A percentile compares a stretch with the other conserved stretches of the same genome.
phyloP scores from a whole-genome alignment of 2,329 filamentous ascomycete species.

The Dothideomycetidae sp. region DNA sequence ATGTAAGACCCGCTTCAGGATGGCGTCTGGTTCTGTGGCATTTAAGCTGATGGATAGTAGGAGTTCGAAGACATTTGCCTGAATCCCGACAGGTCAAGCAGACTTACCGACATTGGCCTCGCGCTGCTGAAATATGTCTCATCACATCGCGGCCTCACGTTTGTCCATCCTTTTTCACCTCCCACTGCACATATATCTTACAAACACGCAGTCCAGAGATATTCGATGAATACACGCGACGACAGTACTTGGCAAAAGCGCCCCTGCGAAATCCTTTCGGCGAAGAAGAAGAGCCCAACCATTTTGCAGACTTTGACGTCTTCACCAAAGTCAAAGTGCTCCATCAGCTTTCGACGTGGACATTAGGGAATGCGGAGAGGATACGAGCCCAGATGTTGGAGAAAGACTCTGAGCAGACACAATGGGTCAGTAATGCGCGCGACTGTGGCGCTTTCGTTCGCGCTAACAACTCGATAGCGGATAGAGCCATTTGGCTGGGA shows the following conservation, averaged over 20 bases:
- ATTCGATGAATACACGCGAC: conserved; percentile 84
- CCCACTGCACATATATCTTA: not conserved
- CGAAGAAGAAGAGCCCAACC: conserved; percentile 53
- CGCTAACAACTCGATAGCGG: too few species aligned
- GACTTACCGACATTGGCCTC: conserved; percentile 68
- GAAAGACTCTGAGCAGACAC: conserved; percentile 63
- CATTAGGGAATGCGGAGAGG: conserved; percentile 72
- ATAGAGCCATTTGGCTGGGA: conserved; percentile 86
- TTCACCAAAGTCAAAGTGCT: conserved; percentile 71
- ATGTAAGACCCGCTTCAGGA: conserved; percentile 62
- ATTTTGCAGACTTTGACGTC: conserved; percentile 69
- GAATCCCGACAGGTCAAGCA: conserved; percentile 55
- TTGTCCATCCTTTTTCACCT: conserved; percentile 27
- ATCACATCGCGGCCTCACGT: conserved; percentile 85
- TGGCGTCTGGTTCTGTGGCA: too few species aligned
- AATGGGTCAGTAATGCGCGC: conserved; percentile 66
- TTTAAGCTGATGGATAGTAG: too few species aligned
- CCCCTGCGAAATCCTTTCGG: conserved; percentile 76
- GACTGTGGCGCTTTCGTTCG: too few species aligned
- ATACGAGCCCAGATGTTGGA: conserved; percentile 78
- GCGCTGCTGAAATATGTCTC: conserved; percentile 84
- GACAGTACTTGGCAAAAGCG: conserved; percentile 74
- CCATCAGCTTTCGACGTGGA: conserved; percentile 81
- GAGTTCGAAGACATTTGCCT: conserved; percentile 81
- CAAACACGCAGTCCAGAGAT: conserved; percentile 51